These are phyloP conservation scores for Yarrowia sp. DNA, from an alignment of 805 yeast genomes.

Conservation along the genomic window DNA sequence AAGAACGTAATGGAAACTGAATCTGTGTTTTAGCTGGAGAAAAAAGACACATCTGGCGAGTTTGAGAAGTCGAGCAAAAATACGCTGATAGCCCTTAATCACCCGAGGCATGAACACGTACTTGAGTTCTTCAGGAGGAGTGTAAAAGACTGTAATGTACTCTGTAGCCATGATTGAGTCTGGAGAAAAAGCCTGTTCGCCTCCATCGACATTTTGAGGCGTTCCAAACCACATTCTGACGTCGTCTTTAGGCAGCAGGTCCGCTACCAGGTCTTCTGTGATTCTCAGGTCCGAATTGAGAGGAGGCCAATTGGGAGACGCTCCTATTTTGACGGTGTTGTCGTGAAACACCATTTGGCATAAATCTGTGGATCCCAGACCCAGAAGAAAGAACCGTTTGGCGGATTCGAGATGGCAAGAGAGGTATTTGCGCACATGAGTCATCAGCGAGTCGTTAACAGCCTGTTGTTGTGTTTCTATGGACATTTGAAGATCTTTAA, in stretches of 20 bases:
- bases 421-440: background rate
- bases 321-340: background rate
- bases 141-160: background rate
- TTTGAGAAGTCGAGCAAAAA: background rate
- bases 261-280: background rate
- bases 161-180: background rate
- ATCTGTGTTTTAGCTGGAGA: background rate
- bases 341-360: background rate
- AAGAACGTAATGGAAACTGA: background rate
- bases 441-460: background rate
- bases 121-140: slow-evolving; percentile 7
- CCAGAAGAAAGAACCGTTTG: background rate
- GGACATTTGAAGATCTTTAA: background rate
- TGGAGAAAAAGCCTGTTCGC: background rate
- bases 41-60: background rate
- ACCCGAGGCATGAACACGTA: background rate
- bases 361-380: background rate
- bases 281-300: background rate
- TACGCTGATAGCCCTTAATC: background rate
- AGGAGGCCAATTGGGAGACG: background rate
- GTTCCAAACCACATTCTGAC: background rate
- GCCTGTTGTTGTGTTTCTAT: background rate
- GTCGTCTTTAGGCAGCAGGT: background rate
- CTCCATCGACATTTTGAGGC: background rate
- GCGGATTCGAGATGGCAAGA: background rate